Base-by-base conservation (phyloP, 2,329 filamentous ascomycete species). In the Geoglossum cookeanum region DNA sequence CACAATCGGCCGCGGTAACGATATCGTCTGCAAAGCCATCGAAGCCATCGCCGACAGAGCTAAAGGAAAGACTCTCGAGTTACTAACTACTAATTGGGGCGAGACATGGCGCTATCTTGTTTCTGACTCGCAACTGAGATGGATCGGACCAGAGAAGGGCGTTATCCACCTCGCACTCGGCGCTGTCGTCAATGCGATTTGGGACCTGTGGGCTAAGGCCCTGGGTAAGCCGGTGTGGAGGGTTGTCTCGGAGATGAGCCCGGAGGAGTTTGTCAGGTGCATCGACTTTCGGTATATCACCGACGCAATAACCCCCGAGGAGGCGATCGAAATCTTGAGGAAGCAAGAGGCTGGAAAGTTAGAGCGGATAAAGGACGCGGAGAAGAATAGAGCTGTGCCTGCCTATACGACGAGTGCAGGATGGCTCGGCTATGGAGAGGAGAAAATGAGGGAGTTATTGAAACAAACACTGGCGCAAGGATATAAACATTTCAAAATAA, bases 261-360 rank as follows among this genome's bases (percentile, higher is more conserved):
- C 89, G 0, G 85, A 92, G 71, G 84, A 95, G 72, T 80, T 94
- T 55, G 88, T 95, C 55, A 72, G 76, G 59, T 91, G 89, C 72
- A 90, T 96, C 67, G 90, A 95, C 72, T 96, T 95, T 74, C 78
- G 89, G 55, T 95, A 96, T 72, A 94, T 95, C 69, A 92, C 86
- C 29, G 89, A 95, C 70, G 88, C 87, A n/a, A 76, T 95, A 62
- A 94, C 88, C 0, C 87, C 86, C 0, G 83, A 87, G 45, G 89
- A 95, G 69, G 88, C 88, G 0, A 68, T 94, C 42, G 75, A 74
- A 27, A 74, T 95, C 66, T 74, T 95, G 49, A 78, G 76, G 63
- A 78, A 78, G 65, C 72, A 77, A 27, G 81, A 87, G 69, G 63
- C 69, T 1, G 83, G 80, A 44, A 94, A 94, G 74, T 74, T 77